Evolutionary conservation across 164 flowering plant genomes (phyloP).

Genomic region (Berberis thunbergii): DNA sequence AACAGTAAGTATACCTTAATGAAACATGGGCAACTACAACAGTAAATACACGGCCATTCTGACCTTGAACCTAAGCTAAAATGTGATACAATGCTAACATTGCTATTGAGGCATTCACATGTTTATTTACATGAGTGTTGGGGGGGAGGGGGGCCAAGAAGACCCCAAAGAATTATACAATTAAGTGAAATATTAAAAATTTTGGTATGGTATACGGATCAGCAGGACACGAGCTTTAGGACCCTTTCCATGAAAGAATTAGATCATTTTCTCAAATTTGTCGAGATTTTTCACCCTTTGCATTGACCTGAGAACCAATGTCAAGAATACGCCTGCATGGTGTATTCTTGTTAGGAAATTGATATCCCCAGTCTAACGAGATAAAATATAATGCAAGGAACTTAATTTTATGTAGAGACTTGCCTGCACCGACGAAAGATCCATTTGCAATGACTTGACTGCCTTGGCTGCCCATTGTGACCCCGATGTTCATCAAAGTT

Average conservation of each 20-base stretch:
- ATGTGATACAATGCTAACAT: too few relatives aligned
- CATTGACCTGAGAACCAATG: slow-evolving; percentile 63
- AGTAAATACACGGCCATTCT: too few relatives aligned
- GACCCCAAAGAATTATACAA: background rate
- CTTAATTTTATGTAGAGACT: background rate
- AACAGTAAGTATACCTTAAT: too few relatives aligned
- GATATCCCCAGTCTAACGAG: background rate
- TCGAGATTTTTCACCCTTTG: slow-evolving; percentile 72
- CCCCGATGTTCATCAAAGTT: slow-evolving; percentile 64
- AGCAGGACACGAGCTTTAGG: too few relatives aligned
- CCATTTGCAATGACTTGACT: slow-evolving; percentile 57
- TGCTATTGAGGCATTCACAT: background rate
- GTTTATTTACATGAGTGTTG: background rate
- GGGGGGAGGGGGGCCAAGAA: background rate
- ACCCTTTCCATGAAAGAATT: background rate
- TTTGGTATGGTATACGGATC: background rate
- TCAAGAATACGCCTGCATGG: slow-evolving; percentile 62
- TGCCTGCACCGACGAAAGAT: slow-evolving; percentile 81
- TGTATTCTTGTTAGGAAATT: background rate
- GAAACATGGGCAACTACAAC: too few relatives aligned
- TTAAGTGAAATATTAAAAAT: background rate
- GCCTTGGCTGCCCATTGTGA: slow-evolving; percentile 60
- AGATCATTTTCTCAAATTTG: slow-evolving; percentile 79
- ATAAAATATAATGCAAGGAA: background rate
- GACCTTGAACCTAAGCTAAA: too few relatives aligned